Evolutionary conservation across 1,284 basidiomycete species (phyloP).

Genomic region (Irpex sp.): DNA sequence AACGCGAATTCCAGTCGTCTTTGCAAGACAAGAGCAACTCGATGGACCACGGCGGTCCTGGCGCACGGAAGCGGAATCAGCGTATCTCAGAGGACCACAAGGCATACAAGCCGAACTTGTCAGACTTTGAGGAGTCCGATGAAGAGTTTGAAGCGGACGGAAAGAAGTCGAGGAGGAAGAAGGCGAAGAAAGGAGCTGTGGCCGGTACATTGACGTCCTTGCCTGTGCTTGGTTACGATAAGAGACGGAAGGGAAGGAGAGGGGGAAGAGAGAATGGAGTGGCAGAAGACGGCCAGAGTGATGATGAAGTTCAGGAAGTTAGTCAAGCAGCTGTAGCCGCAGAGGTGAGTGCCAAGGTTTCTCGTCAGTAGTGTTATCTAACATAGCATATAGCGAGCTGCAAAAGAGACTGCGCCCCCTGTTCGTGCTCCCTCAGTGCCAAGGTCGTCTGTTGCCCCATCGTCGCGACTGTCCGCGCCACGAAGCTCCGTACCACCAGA

Average conservation of each 20-base stretch:
- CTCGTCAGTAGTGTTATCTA: neutral
- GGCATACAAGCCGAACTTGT: conserved; percentile 65
- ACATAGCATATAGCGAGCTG: neutral
- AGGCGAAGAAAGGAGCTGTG: conserved; percentile 45
- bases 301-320: conserved; percentile 32
- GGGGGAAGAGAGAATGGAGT: conserved; percentile 31
- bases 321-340: neutral
- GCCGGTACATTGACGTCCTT: conserved; percentile 62
- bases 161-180: conserved; percentile 44
- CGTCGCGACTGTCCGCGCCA: conserved; percentile 24
- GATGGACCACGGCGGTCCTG: conserved; percentile 18
- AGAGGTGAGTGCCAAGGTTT: conserved; percentile 1
- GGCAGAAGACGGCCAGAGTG: conserved; percentile 38
- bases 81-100: conserved; percentile 74
- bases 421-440: conserved; percentile 26
- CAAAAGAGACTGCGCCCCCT: conserved; percentile 14
- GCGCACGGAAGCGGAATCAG: conserved; percentile 38
- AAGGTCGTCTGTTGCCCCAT: conserved; percentile 33
- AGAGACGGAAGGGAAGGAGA: conserved; percentile 41
- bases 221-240: conserved; percentile 61
- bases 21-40: conserved; percentile 29
- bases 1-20: conserved; percentile 46
- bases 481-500: conserved; percentile 26
- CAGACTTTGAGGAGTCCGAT: conserved; percentile 59
- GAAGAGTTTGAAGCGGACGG: conserved; percentile 55